phyloP scores from a whole-genome alignment of 768 basidiomycete species.

The Bullera alba region DNA sequence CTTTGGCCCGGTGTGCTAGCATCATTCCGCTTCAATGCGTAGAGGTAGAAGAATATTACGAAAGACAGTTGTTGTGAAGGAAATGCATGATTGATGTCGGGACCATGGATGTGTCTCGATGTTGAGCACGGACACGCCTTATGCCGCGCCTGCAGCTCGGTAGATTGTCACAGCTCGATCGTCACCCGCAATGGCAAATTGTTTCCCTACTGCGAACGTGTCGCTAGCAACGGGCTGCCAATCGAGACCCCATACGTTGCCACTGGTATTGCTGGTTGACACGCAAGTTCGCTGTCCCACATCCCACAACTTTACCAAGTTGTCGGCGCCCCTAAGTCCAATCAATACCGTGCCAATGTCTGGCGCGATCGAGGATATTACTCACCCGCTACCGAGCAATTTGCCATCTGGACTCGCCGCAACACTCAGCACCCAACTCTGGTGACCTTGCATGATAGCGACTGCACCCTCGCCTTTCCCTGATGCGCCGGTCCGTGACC shows the following conservation, averaged over 20 bases:
- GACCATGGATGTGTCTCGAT: background rate
- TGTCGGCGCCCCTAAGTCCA: constrained; percentile 38
- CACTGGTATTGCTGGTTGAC: constrained; percentile 22
- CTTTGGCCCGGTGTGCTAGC: no score
- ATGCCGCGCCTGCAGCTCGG: constrained; percentile 39
- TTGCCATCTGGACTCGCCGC: constrained; percentile 76
- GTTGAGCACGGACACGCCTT: background rate
- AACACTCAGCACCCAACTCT: constrained; percentile 80
- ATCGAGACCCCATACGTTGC: constrained; percentile 41
- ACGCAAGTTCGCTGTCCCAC: constrained; percentile 42
- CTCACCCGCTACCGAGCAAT: constrained; percentile 72
- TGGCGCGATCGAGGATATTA: constrained; percentile 8
- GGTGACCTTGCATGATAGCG: constrained; percentile 77
- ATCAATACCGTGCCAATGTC: background rate
- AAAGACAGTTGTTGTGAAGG: background rate
- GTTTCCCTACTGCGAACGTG: constrained; percentile 37
- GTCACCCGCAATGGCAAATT: constrained; percentile 40
- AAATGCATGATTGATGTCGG: background rate
- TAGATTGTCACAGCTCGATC: constrained; percentile 38
- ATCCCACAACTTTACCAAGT: constrained; percentile 41
- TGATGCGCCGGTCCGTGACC: constrained; percentile 50
- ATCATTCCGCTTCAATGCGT: no score
- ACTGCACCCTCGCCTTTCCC: constrained; percentile 64
- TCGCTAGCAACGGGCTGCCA: constrained; percentile 38
- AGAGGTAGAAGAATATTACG: background rate